Percentiles rank a stretch among this genome's conserved stretches.
Conservation (phyloP, 441 rosid genomes). For the Populus trichocarpa region DNA sequence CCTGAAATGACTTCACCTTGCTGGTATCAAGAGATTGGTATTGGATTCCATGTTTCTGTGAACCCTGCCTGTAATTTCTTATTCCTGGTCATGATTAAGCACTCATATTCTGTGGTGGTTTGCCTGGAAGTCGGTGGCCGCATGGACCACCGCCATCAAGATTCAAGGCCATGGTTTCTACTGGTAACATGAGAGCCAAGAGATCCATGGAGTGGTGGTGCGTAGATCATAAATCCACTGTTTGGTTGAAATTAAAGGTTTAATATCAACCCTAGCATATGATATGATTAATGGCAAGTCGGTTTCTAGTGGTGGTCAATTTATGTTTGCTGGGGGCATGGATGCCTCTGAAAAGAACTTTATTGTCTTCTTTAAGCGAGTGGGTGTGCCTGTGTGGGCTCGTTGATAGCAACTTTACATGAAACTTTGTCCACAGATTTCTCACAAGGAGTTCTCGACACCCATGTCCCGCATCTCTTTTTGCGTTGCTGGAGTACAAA, state of each 20-base stretch:
- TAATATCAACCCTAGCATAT: too few relatives aligned
- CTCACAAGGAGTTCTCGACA: background rate
- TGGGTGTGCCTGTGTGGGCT: background rate
- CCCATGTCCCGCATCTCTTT: background rate
- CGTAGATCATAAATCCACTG: background rate
- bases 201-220: background rate
- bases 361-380: slow-evolving; percentile 17
- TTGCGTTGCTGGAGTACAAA: background rate
- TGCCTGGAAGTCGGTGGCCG: background rate
- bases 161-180: background rate
- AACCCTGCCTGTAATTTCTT: slow-evolving; percentile 3
- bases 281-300: background rate
- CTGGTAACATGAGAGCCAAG: background rate
- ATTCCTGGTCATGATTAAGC: background rate
- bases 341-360: slow-evolving; percentile 14
- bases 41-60: slow-evolving; percentile 11
- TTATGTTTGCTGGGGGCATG: background rate
- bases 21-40: background rate
- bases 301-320: background rate
- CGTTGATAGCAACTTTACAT: background rate
- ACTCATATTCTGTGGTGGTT: slow-evolving; percentile 6
- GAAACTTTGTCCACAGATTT: background rate
- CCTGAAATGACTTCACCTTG: background rate
- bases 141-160: background rate
- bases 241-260: too few relatives aligned